phyloP scores from a whole-genome alignment of 192 early-diverging fungal species.

The Gonapodya sp. region DNA sequence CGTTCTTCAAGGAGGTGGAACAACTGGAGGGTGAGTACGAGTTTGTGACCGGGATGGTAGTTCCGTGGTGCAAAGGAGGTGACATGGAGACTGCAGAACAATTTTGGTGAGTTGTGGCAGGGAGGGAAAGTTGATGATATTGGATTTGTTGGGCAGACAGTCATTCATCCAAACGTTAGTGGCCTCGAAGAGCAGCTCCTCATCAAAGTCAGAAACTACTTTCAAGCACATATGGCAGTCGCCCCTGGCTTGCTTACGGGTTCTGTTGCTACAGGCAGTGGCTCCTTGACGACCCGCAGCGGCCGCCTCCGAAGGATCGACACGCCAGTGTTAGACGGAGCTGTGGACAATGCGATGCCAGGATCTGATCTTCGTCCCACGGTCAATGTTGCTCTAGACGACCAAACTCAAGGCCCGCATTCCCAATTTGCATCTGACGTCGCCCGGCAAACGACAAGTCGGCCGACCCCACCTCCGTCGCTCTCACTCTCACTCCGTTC shows the following conservation, averaged over 20 bases:
- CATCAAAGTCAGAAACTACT: background rate
- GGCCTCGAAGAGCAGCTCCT: slow-evolving; percentile 1
- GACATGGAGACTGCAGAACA: slow-evolving; percentile 63
- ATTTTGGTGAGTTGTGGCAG: slow-evolving; percentile 44
- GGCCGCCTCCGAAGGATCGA: background rate
- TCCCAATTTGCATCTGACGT: too few species aligned
- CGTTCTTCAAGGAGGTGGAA: slow-evolving; percentile 62
- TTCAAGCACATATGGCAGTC: slow-evolving; percentile 1
- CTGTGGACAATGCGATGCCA: background rate
- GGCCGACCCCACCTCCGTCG: background rate
- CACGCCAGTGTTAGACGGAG: background rate
- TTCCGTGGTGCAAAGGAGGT: slow-evolving; percentile 52
- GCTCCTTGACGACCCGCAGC: background rate
- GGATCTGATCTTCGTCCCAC: background rate
- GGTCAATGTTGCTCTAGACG: background rate
- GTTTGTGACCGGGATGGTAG: slow-evolving; percentile 48
- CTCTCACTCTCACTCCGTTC: background rate
- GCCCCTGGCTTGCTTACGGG: background rate
- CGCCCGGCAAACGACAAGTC: too few species aligned
- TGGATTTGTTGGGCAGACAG: background rate
- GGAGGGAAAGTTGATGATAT: too few species aligned
- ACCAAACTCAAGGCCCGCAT: background rate
- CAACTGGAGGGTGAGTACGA: slow-evolving; percentile 76
- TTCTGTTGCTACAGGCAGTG: background rate
- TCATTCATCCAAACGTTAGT: background rate